phyloP scores from a whole-genome alignment of 345 rosid species.

The Lagerstroemia speciosa region DNA sequence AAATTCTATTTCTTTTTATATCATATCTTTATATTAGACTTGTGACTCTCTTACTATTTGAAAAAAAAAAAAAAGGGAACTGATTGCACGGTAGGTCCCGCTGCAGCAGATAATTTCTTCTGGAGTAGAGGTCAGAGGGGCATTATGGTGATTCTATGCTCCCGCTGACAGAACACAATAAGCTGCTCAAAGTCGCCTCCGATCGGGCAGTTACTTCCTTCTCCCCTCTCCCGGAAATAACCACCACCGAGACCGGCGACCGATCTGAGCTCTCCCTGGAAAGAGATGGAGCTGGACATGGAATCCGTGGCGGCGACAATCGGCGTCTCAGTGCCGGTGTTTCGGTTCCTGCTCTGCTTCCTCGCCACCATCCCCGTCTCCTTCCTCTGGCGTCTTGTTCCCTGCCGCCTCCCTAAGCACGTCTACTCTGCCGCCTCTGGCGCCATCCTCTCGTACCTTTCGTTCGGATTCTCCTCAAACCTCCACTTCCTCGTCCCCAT shows the following conservation, averaged over 20 bases:
- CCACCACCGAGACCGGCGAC: neutral
- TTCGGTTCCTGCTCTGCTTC: constrained; percentile 84
- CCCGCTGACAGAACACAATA: too few species aligned
- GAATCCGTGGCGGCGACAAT: constrained; percentile 60
- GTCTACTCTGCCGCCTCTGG: constrained; percentile 62
- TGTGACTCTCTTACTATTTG: too few species aligned
- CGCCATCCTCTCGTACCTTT: constrained; percentile 56
- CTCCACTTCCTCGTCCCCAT: constrained; percentile 88
- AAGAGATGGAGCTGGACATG: constrained; percentile 35
- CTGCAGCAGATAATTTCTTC: too few species aligned
- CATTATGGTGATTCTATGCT: too few species aligned
- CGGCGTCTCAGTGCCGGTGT: constrained; percentile 81
- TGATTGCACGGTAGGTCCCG: too few species aligned
- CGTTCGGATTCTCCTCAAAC: constrained; percentile 84
- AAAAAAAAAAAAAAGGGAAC: too few species aligned
- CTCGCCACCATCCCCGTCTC: constrained; percentile 76
- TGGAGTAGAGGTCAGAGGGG: too few species aligned
- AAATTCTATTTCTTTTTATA: too few species aligned
- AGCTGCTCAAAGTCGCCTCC: too few species aligned
- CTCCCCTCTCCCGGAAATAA: neutral
- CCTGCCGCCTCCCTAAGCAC: constrained; percentile 56
- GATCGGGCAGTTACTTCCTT: neutral
- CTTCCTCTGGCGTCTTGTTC: constrained; percentile 55
- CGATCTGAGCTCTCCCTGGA: neutral
- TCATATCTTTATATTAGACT: too few species aligned